Evolutionary conservation across 345 rosid genomes (phyloP).

Genomic region (Nasturtium officinale): DNA sequence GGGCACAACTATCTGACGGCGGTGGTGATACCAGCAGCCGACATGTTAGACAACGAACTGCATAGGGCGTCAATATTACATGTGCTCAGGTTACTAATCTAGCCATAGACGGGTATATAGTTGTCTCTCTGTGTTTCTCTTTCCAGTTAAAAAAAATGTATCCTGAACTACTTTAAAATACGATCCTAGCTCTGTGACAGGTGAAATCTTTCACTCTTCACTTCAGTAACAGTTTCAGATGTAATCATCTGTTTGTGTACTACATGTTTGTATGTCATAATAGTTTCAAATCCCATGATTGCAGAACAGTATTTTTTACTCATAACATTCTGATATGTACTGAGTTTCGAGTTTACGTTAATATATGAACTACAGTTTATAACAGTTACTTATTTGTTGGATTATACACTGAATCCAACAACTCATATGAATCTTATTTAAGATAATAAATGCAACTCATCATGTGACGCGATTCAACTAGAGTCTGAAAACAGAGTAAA

Average conservation of each 20-base stretch:
- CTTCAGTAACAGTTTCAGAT: constrained; percentile 14
- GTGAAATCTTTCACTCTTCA: constrained; percentile 17
- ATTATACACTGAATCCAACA: no score
- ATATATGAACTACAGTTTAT: background rate
- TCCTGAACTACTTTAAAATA: background rate
- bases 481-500: background rate
- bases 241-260: background rate
- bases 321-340: background rate
- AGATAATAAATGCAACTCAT: background rate
- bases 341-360: background rate
- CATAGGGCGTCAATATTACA: constrained; percentile 18
- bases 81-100: constrained; percentile 35
- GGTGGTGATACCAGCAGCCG: constrained; percentile 67
- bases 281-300: background rate
- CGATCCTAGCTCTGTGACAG: constrained; percentile 20
- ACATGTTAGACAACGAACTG: constrained; percentile 73
- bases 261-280: background rate
- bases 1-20: constrained; percentile 84
- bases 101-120: constrained; percentile 35
- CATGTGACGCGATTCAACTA: background rate
- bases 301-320: background rate
- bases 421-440: background rate
- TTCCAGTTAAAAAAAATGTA: no score
- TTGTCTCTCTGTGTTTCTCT: background rate
- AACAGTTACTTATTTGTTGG: background rate